A percentile compares a stretch with the other conserved stretches of the same genome.
phyloP scores from a whole-genome alignment of 495 filamentous ascomycete species.

The Penicillium paradoxum region DNA sequence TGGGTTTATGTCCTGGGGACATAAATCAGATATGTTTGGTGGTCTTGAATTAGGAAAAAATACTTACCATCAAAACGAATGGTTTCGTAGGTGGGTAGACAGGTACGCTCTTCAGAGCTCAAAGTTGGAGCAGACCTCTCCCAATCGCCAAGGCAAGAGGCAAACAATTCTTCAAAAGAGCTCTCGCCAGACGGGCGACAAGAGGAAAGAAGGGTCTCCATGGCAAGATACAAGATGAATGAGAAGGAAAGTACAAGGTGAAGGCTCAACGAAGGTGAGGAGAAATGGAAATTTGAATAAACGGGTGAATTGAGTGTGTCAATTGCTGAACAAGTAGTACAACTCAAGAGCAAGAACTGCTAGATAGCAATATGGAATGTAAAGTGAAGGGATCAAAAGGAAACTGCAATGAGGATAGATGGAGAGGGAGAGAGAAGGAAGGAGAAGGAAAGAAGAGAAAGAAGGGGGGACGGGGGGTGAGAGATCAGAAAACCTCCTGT shows the following conservation, averaged over 20 bases:
- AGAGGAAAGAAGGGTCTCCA: background rate
- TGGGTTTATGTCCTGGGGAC: background rate
- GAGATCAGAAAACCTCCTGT: background rate
- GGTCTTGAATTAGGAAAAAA: background rate
- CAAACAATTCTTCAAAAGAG: background rate
- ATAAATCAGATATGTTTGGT: background rate
- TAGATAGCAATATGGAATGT: background rate
- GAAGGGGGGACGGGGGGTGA: background rate
- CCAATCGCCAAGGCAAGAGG: background rate
- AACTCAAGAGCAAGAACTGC: background rate
- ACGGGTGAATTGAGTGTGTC: background rate
- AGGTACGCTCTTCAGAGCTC: background rate
- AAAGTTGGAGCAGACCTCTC: background rate
- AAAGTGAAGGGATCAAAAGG: background rate
- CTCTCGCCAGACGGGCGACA: background rate
- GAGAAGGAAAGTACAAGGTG: background rate
- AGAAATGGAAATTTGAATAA: background rate
- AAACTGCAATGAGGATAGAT: background rate
- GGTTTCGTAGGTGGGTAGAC: background rate
- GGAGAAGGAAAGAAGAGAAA: background rate
- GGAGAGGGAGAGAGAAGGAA: too few species aligned
- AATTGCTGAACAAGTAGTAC: background rate
- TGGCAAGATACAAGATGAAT: background rate
- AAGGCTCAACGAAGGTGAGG: background rate
- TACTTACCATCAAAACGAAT: background rate